These are phyloP conservation scores for Papiliotrema terrestris DNA, from an alignment of 1,284 basidiomycete species.

Conservation along the genomic window DNA sequence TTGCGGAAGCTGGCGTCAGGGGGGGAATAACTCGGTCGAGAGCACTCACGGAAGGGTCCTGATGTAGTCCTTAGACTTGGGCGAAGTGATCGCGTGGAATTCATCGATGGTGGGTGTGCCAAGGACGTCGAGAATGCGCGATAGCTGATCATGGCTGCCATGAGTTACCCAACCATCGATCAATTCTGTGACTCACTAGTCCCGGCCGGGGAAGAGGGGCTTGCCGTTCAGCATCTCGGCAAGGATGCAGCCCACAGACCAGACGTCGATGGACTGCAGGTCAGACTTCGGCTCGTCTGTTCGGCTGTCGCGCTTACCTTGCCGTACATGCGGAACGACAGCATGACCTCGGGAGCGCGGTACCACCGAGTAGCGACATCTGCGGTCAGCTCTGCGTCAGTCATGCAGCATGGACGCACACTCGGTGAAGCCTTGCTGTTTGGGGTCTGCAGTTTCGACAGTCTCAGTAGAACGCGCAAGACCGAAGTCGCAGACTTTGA, in stretches of 20 bases:
- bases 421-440: constrained; percentile 73
- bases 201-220: constrained; percentile 91
- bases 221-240: constrained; percentile 95
- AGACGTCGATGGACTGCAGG: constrained; percentile 76
- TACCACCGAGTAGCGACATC: constrained; percentile 91
- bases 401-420: constrained; percentile 18
- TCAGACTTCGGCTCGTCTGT: constrained; percentile 9
- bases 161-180: neutral
- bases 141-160: constrained; percentile 76
- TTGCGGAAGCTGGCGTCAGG: constrained; percentile 62
- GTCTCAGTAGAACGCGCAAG: constrained; percentile 83
- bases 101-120: constrained; percentile 90
- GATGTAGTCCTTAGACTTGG: constrained; percentile 83
- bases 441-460: constrained; percentile 70
- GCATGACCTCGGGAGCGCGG: constrained; percentile 92
- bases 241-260: constrained; percentile 95
- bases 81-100: constrained; percentile 83
- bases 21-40: neutral
- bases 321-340: constrained; percentile 94
- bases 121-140: constrained; percentile 82
- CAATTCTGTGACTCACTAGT: constrained; percentile 56
- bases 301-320: constrained; percentile 56
- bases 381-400: constrained; percentile 25
- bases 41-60: constrained; percentile 62
- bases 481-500: constrained; percentile 93